These are phyloP conservation scores for Pythium pyrilobum DNA, from an alignment of 352 stramenopile genomes.

Conservation along the genomic window DNA sequence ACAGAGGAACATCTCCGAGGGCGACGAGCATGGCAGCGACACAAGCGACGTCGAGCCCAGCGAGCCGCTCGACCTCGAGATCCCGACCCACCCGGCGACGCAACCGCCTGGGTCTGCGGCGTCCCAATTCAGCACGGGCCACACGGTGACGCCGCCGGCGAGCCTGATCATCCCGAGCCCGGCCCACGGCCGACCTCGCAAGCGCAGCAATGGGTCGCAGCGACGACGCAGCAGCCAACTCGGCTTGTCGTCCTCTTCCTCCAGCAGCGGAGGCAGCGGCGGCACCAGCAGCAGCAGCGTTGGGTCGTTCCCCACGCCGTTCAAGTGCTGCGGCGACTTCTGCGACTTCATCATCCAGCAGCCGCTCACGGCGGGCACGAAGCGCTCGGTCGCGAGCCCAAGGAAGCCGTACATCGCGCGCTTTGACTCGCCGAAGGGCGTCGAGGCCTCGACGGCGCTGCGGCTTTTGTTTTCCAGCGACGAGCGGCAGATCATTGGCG, in stretches of 20 bases:
- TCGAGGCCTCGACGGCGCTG: conserved; percentile 32
- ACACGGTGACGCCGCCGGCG: conserved; percentile 1
- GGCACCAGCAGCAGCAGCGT: conserved; percentile 3
- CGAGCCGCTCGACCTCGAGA: too few relatives aligned
- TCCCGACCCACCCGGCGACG: too few relatives aligned
- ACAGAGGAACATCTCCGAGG: too few relatives aligned
- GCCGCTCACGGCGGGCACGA: not conserved
- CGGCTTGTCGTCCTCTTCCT: conserved; percentile 5
- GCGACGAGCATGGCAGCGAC: too few relatives aligned
- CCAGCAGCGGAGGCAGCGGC: too few relatives aligned
- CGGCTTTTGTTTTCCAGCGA: conserved; percentile 47
- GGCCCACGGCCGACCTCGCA: not conserved
- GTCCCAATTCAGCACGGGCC: too few relatives aligned
- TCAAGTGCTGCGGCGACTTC: conserved; percentile 77
- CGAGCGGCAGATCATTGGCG: conserved; percentile 31
- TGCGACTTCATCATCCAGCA: conserved; percentile 49
- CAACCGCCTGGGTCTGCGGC: too few relatives aligned
- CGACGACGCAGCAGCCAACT: conserved; percentile 1
- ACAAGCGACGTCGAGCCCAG: too few relatives aligned
- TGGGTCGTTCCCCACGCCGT: conserved; percentile 54
- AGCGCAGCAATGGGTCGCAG: not conserved
- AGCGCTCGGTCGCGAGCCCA: not conserved
- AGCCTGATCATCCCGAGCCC: conserved; percentile 11
- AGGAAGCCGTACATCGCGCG: conserved; percentile 6
- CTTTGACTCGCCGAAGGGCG: conserved; percentile 3